Percentiles rank a stretch among this genome's conserved stretches.
Evolutionary conservation across 2,329 filamentous ascomycete species (phyloP).

Genomic region (Fusarium virguliforme): DNA sequence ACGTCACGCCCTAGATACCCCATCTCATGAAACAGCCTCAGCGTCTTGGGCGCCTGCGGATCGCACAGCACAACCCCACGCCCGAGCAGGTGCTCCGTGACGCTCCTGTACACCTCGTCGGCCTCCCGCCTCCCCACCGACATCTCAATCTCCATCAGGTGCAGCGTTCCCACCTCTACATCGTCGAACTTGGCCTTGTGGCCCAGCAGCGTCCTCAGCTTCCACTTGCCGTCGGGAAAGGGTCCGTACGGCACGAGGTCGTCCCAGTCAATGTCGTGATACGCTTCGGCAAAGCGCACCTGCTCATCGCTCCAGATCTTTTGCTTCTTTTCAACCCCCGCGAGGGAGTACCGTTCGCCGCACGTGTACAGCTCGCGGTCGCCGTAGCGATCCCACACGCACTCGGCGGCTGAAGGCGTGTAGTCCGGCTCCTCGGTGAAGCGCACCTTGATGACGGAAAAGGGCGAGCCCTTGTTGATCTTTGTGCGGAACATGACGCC

Average conservation of each 20-base stretch:
- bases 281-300: conserved; percentile 39
- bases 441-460: conserved; percentile 43
- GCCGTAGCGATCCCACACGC: conserved; percentile 47
- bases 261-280: conserved; percentile 42
- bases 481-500: conserved; percentile 47
- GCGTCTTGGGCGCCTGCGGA: conserved; percentile 40
- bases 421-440: conserved; percentile 27
- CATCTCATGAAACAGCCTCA: conserved; percentile 38
- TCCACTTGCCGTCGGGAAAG: conserved; percentile 44
- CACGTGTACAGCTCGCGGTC: conserved; percentile 37
- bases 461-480: conserved; percentile 35
- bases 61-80: conserved; percentile 38
- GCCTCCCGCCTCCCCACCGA: conserved; percentile 28
- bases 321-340: not conserved
- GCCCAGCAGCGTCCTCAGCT: conserved; percentile 33
- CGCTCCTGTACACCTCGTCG: conserved; percentile 25
- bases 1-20: conserved; percentile 21
- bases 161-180: conserved; percentile 36
- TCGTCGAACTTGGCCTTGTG: conserved; percentile 45
- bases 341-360: conserved; percentile 28
- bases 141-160: conserved; percentile 46
- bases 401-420: conserved; percentile 24
- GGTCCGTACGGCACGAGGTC: conserved; percentile 38
- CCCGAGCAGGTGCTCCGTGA: conserved; percentile 30
- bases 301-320: conserved; percentile 43